Evolutionary conservation across 164 flowering plant species (phyloP).

Genomic region (Magnolia sinica): DNA sequence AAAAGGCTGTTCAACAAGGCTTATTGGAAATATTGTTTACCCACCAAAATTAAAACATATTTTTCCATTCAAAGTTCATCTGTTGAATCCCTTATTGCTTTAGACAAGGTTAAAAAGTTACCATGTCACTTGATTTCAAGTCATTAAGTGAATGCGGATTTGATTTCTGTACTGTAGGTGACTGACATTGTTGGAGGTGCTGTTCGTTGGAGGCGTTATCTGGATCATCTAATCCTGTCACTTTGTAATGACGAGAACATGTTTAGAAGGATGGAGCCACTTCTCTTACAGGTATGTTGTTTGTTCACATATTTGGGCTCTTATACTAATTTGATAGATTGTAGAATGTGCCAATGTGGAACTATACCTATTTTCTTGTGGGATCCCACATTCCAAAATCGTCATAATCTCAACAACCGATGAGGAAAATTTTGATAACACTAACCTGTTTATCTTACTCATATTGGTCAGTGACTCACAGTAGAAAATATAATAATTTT

Average conservation of each 20-base stretch:
- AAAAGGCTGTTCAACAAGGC: no score
- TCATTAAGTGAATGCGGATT: neutral
- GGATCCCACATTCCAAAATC: no score
- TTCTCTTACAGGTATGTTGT: slow-evolving; percentile 69
- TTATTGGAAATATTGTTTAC: no score
- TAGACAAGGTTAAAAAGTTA: neutral
- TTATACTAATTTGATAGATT: neutral
- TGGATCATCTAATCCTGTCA: slow-evolving; percentile 72
- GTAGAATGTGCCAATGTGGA: neutral
- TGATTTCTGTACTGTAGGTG: slow-evolving; percentile 40
- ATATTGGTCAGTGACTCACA: no score
- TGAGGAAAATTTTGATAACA: no score
- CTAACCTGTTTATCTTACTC: no score
- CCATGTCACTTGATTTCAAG: neutral
- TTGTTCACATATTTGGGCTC: neutral
- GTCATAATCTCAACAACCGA: no score
- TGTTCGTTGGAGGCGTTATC: slow-evolving; percentile 88
- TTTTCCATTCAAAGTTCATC: neutral
- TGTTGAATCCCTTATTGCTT: neutral
- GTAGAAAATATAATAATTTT: no score
- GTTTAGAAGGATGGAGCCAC: slow-evolving; percentile 79
- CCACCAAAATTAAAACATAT: neutral
- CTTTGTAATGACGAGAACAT: slow-evolving; percentile 55
- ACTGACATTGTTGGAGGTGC: slow-evolving; percentile 85
- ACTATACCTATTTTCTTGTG: neutral